These are phyloP conservation scores for Kalmusia sp. DNA, from an alignment of 2,329 filamentous ascomycete species.

Conservation along the genomic window DNA sequence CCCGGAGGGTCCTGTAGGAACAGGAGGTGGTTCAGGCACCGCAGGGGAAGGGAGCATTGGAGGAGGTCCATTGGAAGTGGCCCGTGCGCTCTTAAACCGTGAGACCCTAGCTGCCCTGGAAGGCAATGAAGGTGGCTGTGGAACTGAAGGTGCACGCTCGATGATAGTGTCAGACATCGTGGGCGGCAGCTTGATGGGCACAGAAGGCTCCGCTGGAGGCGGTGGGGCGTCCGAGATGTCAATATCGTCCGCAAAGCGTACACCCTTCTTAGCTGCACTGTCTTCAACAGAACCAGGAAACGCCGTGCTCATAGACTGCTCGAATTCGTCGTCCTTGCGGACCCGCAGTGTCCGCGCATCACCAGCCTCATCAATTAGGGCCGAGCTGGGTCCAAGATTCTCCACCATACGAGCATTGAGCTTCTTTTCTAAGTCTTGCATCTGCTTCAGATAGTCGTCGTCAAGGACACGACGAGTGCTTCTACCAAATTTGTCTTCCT, in stretches of 20 bases:
- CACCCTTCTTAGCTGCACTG: constrained; percentile 66
- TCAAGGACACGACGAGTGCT: constrained; percentile 71
- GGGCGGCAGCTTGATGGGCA: constrained; percentile 12
- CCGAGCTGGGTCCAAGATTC: constrained; percentile 62
- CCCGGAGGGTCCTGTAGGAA: constrained; percentile 50
- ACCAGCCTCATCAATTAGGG: constrained; percentile 55
- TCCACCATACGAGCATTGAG: constrained; percentile 67
- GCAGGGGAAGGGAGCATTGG: constrained; percentile 30
- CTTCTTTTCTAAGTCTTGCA: constrained; percentile 83
- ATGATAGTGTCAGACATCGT: constrained; percentile 45
- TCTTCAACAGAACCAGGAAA: constrained; percentile 16
- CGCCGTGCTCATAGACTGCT: constrained; percentile 24
- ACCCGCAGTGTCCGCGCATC: constrained; percentile 65
- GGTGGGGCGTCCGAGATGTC: constrained; percentile 67
- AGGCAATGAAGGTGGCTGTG: constrained; percentile 18
- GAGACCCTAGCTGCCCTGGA: constrained; percentile 46
- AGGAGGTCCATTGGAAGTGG: constrained; percentile 23
- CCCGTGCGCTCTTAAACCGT: constrained; percentile 49
- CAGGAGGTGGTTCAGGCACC: constrained; percentile 32
- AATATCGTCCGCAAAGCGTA: constrained; percentile 83
- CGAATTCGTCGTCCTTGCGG: constrained; percentile 47
- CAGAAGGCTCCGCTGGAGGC: constrained; percentile 28
- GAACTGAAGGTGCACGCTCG: constrained; percentile 33
- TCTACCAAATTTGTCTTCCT: constrained; percentile 79
- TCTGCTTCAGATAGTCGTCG: constrained; percentile 78